Conservation (phyloP, 2,329 filamentous ascomycete genomes). For the Talaromyces pinophilus region DNA sequence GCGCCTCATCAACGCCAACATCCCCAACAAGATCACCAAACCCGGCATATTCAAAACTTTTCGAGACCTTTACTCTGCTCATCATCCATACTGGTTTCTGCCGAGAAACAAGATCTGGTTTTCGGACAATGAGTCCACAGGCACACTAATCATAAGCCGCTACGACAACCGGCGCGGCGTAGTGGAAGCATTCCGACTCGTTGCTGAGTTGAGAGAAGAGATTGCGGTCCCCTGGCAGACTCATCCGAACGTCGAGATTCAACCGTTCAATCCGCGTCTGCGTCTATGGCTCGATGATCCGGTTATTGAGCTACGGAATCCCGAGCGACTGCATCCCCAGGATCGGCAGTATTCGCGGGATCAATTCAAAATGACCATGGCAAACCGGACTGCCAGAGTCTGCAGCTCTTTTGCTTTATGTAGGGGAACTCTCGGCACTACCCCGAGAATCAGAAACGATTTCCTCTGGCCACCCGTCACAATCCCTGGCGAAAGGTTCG, state of each 20-base stretch:
- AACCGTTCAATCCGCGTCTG: slow-evolving; percentile 68
- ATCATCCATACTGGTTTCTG: slow-evolving; percentile 84
- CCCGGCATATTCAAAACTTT: slow-evolving; percentile 65
- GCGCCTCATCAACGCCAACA: slow-evolving; percentile 65
- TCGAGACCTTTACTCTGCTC: slow-evolving; percentile 69
- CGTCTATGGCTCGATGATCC: slow-evolving; percentile 74
- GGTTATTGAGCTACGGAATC: slow-evolving; percentile 59
- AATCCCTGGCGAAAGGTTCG: slow-evolving; percentile 62
- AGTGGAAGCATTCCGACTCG: slow-evolving; percentile 77
- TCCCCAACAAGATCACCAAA: slow-evolving; percentile 60
- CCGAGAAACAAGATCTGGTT: slow-evolving; percentile 83
- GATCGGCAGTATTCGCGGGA: slow-evolving; percentile 30
- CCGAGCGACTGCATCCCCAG: slow-evolving; percentile 20
- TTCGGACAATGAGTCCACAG: slow-evolving; percentile 69
- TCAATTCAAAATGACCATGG: slow-evolving; percentile 44
- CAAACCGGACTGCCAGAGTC: slow-evolving; percentile 47
- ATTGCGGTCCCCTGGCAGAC: slow-evolving; percentile 12
- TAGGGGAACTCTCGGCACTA: slow-evolving; percentile 17
- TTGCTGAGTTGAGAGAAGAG: slow-evolving; percentile 62
- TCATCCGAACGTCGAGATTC: slow-evolving; percentile 45
- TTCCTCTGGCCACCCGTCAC: slow-evolving; percentile 74
- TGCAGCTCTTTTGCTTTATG: slow-evolving; percentile 70
- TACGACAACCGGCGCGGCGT: slow-evolving; percentile 72
- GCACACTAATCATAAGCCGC: slow-evolving; percentile 72
- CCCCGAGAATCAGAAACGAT: slow-evolving; percentile 42